phyloP scores from a whole-genome alignment of 2,329 filamentous ascomycete genomes.

The Rachicladosporium sp. region DNA sequence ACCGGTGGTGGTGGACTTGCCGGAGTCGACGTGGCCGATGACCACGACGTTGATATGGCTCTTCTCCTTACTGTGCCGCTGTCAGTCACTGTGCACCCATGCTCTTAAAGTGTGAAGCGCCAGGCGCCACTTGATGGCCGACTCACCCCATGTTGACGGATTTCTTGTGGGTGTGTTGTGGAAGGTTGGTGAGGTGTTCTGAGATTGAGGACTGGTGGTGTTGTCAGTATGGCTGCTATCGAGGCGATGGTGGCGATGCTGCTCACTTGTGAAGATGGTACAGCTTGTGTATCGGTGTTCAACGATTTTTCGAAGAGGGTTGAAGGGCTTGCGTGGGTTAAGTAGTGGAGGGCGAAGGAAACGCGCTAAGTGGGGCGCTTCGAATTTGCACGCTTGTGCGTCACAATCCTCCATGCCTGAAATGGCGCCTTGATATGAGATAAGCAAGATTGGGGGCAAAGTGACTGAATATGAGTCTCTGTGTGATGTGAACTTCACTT shows the following conservation, averaged over 20 bases:
- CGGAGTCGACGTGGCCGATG: constrained; percentile 99
- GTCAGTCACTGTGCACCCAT: constrained; percentile 22
- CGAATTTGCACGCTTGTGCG: background rate
- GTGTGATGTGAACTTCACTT: no score
- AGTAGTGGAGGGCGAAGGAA: constrained; percentile 3
- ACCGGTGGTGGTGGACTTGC: constrained; percentile 92
- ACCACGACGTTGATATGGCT: constrained; percentile 90
- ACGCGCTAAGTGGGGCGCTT: background rate
- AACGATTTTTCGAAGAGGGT: constrained; percentile 3
- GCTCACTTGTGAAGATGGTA: no score
- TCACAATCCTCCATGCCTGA: background rate
- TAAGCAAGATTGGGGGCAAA: no score
- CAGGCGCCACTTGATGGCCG: constrained; percentile 11
- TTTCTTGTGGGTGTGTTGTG: constrained; percentile 4
- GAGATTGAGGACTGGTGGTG: constrained; percentile 1
- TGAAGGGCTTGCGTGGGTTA: constrained; percentile 1
- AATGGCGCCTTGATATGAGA: background rate
- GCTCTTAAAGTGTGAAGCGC: constrained; percentile 4
- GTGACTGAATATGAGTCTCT: no score
- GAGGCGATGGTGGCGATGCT: background rate
- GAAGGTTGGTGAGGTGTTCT: constrained; percentile 4
- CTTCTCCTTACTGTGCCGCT: constrained; percentile 70
- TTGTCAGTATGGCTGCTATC: no score
- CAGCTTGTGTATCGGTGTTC: no score
- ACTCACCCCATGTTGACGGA: constrained; percentile 52